phyloP scores from a whole-genome alignment of 1,284 basidiomycete species.

The Sparassis latifolia region DNA sequence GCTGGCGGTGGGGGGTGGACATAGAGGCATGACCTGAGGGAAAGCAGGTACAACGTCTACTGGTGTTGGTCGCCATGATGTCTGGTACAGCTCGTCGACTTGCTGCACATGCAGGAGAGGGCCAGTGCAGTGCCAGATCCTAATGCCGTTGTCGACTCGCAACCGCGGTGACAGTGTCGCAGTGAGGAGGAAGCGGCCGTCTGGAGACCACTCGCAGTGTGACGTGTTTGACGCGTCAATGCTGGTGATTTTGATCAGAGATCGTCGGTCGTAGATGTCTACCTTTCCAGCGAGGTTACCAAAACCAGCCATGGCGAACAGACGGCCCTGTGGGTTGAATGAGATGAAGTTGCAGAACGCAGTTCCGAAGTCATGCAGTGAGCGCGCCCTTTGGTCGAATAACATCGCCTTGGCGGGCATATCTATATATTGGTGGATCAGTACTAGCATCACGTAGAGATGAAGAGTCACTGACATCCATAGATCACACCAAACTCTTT shows the following conservation, averaged over 20 bases:
- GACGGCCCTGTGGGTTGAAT: slow-evolving; percentile 92
- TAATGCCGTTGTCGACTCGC: slow-evolving; percentile 95
- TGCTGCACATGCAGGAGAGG: slow-evolving; percentile 75
- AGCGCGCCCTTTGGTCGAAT: slow-evolving; percentile 87
- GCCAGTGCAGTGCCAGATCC: slow-evolving; percentile 92
- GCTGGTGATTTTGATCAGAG: slow-evolving; percentile 75
- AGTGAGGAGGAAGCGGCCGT: slow-evolving; percentile 89
- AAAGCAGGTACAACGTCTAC: slow-evolving; percentile 67
- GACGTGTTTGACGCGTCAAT: slow-evolving; percentile 94
- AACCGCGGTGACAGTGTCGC: slow-evolving; percentile 91
- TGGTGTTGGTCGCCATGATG: slow-evolving; percentile 75
- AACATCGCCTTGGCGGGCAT: slow-evolving; percentile 94
- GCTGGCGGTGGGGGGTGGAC: slow-evolving; percentile 66
- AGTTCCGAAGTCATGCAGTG: slow-evolving; percentile 87
- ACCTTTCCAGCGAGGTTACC: slow-evolving; percentile 94
- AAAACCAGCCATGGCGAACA: slow-evolving; percentile 89
- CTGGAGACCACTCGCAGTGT: slow-evolving; percentile 92
- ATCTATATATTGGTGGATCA: slow-evolving; percentile 35
- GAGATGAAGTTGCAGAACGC: slow-evolving; percentile 88
- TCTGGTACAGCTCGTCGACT: slow-evolving; percentile 85
- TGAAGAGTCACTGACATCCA: slow-evolving; percentile 63
- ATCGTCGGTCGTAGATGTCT: slow-evolving; percentile 87
- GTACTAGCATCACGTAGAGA: background rate
- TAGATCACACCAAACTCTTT: slow-evolving; percentile 96
- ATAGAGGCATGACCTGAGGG: slow-evolving; percentile 64